These are phyloP conservation scores for Russula ochroleuca DNA, from an alignment of 768 basidiomycete species.

Conservation along the genomic window DNA sequence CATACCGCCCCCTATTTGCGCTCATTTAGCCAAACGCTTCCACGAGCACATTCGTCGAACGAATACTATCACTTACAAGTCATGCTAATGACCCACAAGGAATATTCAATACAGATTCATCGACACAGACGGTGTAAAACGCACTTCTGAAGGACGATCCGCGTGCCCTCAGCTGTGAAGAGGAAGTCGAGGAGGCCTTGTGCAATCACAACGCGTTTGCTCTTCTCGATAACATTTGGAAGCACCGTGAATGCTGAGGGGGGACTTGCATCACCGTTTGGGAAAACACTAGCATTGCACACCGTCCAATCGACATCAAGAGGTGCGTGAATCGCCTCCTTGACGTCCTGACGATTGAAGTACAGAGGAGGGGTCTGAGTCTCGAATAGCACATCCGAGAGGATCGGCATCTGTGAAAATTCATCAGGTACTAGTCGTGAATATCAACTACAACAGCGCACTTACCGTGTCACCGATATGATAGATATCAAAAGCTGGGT, in stretches of 20 bases:
- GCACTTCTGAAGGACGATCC: constrained; percentile 39
- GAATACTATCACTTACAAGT: constrained; percentile 20
- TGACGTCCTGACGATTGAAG: constrained; percentile 66
- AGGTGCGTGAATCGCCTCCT: constrained; percentile 68
- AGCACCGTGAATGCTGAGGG: constrained; percentile 63
- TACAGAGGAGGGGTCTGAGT: constrained; percentile 57
- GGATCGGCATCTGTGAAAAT: constrained; percentile 46
- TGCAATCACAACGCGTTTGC: constrained; percentile 57
- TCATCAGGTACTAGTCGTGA: background rate
- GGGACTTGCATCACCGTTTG: constrained; percentile 53
- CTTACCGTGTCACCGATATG: constrained; percentile 64
- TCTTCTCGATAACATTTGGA: constrained; percentile 75
- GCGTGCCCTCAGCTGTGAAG: constrained; percentile 61
- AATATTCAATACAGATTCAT: background rate
- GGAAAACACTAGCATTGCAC: constrained; percentile 60
- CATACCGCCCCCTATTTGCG: constrained; percentile 48
- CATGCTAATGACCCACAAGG: constrained; percentile 2
- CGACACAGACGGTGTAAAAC: constrained; percentile 15
- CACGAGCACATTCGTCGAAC: background rate
- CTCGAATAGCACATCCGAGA: constrained; percentile 63
- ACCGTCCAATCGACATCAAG: constrained; percentile 54
- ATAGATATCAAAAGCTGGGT: constrained; percentile 76
- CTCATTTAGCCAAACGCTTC: background rate
- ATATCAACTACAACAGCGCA: background rate
- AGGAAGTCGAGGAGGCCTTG: constrained; percentile 74